Conservation (phyloP, 805 yeast species). For the Kodamaea hsintzibuensis region DNA sequence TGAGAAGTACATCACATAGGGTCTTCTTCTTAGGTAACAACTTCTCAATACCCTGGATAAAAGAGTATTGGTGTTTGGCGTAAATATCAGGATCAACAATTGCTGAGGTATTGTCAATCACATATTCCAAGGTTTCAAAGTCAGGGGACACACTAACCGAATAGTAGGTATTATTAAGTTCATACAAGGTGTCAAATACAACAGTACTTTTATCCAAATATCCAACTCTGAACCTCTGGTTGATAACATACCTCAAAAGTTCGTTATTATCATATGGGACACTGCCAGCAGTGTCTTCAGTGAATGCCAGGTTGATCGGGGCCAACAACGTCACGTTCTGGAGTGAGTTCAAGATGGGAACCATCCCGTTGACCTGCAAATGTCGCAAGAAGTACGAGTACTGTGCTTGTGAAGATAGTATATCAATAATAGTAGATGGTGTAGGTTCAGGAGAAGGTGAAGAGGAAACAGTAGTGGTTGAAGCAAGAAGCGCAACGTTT, state of each 20-base stretch:
- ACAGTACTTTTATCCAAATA: conserved; percentile 24
- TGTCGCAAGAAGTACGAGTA: conserved; percentile 63
- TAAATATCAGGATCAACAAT: conserved; percentile 57
- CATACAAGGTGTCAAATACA: conserved; percentile 33
- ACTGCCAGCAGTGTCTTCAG: conserved; percentile 15
- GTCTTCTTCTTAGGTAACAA: conserved; percentile 38
- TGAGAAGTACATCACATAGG: conserved; percentile 37
- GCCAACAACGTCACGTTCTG: conserved; percentile 73
- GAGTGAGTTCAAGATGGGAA: conserved; percentile 60
- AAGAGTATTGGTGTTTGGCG: conserved; percentile 65
- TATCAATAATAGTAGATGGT: conserved; percentile 59
- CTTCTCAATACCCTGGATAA: conserved; percentile 62
- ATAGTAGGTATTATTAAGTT: conserved; percentile 14
- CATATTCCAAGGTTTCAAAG: conserved; percentile 28
- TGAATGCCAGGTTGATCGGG: conserved; percentile 78
- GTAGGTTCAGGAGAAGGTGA: conserved; percentile 13
- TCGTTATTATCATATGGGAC: conserved; percentile 8
- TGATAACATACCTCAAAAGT: conserved; percentile 26
- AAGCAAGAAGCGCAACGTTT: not conserved
- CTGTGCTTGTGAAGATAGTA: conserved; percentile 66
- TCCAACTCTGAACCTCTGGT: conserved; percentile 35
- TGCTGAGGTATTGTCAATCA: conserved; percentile 45
- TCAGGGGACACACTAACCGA: conserved; percentile 26
- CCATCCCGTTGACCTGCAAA: conserved; percentile 60
- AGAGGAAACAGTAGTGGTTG: conserved; percentile 8